phyloP scores from a whole-genome alignment of 257 asterid species.

The Schizonepeta tenuifolia region DNA sequence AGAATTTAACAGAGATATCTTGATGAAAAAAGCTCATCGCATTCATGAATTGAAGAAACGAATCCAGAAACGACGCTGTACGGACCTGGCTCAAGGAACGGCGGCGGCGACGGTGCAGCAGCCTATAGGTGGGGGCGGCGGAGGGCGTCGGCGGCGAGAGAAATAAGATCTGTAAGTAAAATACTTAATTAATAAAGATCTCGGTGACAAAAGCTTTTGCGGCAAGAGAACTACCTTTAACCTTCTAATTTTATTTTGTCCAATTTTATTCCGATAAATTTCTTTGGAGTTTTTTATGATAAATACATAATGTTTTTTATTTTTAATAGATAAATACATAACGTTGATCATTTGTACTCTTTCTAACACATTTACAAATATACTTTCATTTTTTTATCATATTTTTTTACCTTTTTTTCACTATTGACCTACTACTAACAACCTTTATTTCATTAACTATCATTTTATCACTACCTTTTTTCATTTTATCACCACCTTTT shows the following conservation, averaged over 20 bases:
- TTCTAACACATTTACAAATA: too few species aligned
- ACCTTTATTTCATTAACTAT: too few species aligned
- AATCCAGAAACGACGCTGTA: not conserved
- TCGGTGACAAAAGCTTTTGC: constrained; percentile 37
- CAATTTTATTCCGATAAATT: too few species aligned
- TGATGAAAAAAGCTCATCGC: constrained; percentile 16
- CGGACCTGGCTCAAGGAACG: constrained; percentile 28
- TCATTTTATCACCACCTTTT: too few species aligned
- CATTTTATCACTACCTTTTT: too few species aligned
- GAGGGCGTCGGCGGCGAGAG: constrained; percentile 30
- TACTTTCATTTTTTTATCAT: too few species aligned
- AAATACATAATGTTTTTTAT: too few species aligned
- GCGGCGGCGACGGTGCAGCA: constrained; percentile 6
- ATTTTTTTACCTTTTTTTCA: too few species aligned
- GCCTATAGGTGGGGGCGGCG: constrained; percentile 23
- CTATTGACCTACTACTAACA: too few species aligned
- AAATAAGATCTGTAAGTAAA: constrained; percentile 16
- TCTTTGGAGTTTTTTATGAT: too few species aligned
- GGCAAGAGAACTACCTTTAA: constrained; percentile 16
- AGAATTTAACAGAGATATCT: constrained; percentile 1
- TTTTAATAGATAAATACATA: too few species aligned
- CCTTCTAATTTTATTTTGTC: not conserved
- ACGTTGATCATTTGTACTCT: too few species aligned
- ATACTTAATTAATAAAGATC: not conserved
- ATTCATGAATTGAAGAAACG: not conserved